Conservation (phyloP, 2,329 filamentous ascomycete species). For the Colletotrichum acutatum region DNA sequence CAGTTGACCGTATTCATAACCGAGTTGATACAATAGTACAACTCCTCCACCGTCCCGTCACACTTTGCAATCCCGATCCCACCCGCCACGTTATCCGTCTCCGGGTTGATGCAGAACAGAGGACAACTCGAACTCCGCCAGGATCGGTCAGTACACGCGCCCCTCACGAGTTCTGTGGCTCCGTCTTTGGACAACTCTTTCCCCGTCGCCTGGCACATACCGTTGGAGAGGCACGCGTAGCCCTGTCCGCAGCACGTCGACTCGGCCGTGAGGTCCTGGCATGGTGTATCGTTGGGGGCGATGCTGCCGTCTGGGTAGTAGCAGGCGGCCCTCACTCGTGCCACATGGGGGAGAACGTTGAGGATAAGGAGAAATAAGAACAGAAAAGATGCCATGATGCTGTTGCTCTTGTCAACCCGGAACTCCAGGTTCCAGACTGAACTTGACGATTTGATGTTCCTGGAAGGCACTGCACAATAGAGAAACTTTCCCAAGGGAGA, state of each 20-base stretch:
- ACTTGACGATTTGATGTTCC: not conserved
- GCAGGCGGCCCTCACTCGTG: constrained; percentile 33
- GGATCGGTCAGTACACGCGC: constrained; percentile 46
- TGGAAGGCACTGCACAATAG: not conserved
- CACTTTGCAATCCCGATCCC: constrained; percentile 40
- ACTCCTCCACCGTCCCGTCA: constrained; percentile 5
- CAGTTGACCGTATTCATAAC: constrained; percentile 6
- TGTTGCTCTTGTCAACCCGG: not conserved
- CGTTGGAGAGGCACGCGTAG: constrained; percentile 49
- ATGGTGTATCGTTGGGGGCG: constrained; percentile 45
- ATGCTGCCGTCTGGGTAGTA: constrained; percentile 46
- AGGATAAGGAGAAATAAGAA: not conserved
- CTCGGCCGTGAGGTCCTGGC: constrained; percentile 40
- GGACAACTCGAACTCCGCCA: constrained; percentile 47
- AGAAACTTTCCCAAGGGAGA: not conserved
- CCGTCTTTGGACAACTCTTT: constrained; percentile 38
- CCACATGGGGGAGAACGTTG: not conserved
- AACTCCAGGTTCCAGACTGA: not conserved
- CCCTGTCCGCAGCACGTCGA: constrained; percentile 49
- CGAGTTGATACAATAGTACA: constrained; percentile 42
- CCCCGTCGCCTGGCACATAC: constrained; percentile 45
- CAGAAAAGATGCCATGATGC: not conserved
- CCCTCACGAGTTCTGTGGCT: constrained; percentile 43
- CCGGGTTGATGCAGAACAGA: constrained; percentile 44
- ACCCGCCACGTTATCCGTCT: constrained; percentile 35